These are phyloP conservation scores for Yarrowia porcina DNA, from an alignment of 805 yeast genomes.

Conservation along the genomic window DNA sequence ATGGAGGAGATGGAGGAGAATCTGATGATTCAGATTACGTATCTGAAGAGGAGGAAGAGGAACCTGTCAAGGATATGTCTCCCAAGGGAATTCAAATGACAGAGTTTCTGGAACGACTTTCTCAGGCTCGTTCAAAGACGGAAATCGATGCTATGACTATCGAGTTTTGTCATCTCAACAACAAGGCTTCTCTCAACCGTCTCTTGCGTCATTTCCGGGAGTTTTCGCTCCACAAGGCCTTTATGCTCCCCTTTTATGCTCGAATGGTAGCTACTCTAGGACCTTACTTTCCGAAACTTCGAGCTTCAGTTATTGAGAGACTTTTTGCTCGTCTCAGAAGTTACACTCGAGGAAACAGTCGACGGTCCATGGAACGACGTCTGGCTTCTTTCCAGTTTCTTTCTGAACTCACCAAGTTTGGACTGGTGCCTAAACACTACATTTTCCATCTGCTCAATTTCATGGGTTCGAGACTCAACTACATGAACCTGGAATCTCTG, in stretches of 20 bases:
- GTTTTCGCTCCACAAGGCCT: conserved; percentile 44
- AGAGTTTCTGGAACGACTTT: conserved; percentile 28
- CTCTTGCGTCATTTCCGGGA: conserved; percentile 52
- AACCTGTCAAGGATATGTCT: conserved; percentile 33
- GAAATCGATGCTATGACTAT: conserved; percentile 37
- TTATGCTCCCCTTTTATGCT: conserved; percentile 47
- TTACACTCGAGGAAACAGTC: conserved; percentile 20
- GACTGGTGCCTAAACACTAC: conserved; percentile 64
- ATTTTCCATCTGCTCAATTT: conserved; percentile 69
- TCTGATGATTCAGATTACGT: conserved; percentile 41
- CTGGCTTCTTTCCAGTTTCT: conserved; percentile 50
- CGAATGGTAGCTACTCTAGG: conserved; percentile 66
- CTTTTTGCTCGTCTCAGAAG: conserved; percentile 4
- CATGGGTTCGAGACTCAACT: conserved; percentile 51
- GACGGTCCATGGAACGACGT: conserved; percentile 18
- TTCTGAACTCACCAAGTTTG: conserved; percentile 73
- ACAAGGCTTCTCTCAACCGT: conserved; percentile 68
- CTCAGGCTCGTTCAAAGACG: conserved; percentile 31
- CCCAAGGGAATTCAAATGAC: conserved; percentile 25
- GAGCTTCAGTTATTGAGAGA: conserved; percentile 14
- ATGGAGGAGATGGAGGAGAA: conserved; percentile 42
- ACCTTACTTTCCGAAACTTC: conserved; percentile 40
- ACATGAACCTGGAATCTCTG: conserved; percentile 64
- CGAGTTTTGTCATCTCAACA: conserved; percentile 47
- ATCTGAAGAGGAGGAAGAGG: conserved; percentile 43